A percentile compares a stretch with the other conserved stretches of the same genome.
Evolutionary conservation across 345 rosid species (phyloP).

Genomic region (Populus davidiana): DNA sequence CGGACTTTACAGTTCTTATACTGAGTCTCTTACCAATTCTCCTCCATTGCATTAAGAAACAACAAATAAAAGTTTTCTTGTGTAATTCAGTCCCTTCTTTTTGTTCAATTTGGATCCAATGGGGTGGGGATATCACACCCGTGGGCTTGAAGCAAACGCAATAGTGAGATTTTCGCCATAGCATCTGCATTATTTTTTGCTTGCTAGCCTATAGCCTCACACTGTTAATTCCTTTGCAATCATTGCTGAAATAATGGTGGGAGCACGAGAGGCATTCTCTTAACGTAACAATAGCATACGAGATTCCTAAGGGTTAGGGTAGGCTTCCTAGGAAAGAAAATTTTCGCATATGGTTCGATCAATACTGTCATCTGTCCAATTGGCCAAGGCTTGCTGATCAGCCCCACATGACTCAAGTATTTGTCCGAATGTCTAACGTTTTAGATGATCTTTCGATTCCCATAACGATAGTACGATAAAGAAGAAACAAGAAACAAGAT

Average conservation of each 20-base stretch:
- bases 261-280: not conserved
- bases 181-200: not conserved
- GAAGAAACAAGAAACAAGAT: constrained; percentile 8
- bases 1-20: no score
- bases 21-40: not conserved
- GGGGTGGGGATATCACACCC: no score
- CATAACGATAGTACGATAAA: not conserved
- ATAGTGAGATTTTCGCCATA: no score
- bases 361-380: not conserved
- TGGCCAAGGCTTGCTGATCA: not conserved
- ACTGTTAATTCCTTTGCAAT: not conserved
- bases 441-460: not conserved
- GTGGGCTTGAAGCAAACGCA: no score
- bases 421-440: not conserved
- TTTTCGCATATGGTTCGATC: not conserved
- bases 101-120: no score
- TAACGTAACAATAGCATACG: not conserved
- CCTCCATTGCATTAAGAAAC: not conserved
- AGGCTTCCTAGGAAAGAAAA: not conserved
- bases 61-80: not conserved
- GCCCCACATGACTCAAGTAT: not conserved
- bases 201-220: not conserved
- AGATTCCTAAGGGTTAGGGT: not conserved
- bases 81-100: not conserved
- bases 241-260: not conserved